These are phyloP conservation scores for Plenodomus biglobosus DNA, from an alignment of 2,329 filamentous ascomycete species.

Conservation along the genomic window DNA sequence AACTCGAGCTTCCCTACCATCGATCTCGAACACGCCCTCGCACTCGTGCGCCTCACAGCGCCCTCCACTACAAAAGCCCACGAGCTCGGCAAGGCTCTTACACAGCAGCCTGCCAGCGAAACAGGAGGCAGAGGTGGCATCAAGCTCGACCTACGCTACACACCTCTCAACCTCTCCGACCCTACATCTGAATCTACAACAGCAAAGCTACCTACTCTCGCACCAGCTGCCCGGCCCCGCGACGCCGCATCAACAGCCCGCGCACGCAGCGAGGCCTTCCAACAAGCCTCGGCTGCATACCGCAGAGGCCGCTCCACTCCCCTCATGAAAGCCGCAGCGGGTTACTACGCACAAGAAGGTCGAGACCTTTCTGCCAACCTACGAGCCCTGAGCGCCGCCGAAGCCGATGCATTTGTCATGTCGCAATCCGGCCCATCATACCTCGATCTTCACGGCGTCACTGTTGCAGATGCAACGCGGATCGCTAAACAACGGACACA, in stretches of 20 bases:
- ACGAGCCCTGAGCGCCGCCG: conserved; percentile 61
- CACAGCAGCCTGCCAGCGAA: conserved; percentile 39
- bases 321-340: conserved; percentile 73
- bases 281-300: conserved; percentile 60
- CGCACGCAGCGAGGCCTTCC: conserved; percentile 55
- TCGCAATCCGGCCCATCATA: conserved; percentile 66
- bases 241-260: conserved; percentile 50
- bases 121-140: conserved; percentile 44
- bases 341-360: conserved; percentile 72
- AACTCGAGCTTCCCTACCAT: conserved; percentile 58
- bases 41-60: conserved; percentile 59
- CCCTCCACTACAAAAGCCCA: conserved; percentile 60
- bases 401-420: conserved; percentile 70
- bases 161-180: conserved; percentile 44
- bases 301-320: conserved; percentile 68
- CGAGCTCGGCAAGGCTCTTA: conserved; percentile 60
- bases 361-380: conserved; percentile 64
- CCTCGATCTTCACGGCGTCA: conserved; percentile 82
- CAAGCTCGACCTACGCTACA: conserved; percentile 53
- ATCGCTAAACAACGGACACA: conserved; percentile 70
- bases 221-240: conserved; percentile 37
- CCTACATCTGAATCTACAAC: conserved; percentile 20
- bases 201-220: conserved; percentile 29
- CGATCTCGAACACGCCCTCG: conserved; percentile 51
- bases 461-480: conserved; percentile 75